Percentiles rank a stretch among this genome's conserved stretches.
These are phyloP conservation scores for Solanum neorickii DNA, from an alignment of 257 asterid genomes.

Conservation along the genomic window DNA sequence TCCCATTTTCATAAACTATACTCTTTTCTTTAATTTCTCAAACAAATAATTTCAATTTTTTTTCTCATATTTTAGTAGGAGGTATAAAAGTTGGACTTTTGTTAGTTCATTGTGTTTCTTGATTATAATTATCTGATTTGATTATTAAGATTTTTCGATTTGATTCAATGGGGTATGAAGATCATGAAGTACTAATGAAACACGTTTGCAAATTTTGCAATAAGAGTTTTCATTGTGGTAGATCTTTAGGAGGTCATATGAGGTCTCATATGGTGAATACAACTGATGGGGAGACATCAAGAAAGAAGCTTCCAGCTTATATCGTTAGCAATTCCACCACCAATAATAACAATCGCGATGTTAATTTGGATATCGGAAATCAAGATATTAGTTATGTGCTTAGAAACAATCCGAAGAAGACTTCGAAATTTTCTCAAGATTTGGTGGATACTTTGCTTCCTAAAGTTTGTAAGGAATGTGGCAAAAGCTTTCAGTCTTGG, in stretches of 20 bases:
- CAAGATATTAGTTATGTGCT: background rate
- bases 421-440: conserved; percentile 8
- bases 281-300: conserved; percentile 17
- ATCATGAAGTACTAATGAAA: conserved; percentile 21
- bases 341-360: background rate
- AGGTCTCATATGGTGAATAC: conserved; percentile 72
- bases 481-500: conserved; percentile 65
- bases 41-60: background rate
- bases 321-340: background rate
- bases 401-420: conserved; percentile 26
- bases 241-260: conserved; percentile 66
- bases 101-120: background rate
- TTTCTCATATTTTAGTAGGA: too few species aligned
- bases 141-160: background rate
- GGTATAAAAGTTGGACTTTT: background rate
- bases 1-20: conserved; percentile 11
- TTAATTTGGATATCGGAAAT: background rate
- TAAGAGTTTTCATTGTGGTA: conserved; percentile 54
- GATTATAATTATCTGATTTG: background rate
- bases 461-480: conserved; percentile 62
- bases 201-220: conserved; percentile 58
- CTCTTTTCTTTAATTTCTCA: background rate
- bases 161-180: conserved; percentile 21
- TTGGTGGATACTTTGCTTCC: conserved; percentile 13
- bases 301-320: background rate